A percentile compares a stretch with the other conserved stretches of the same genome.
Conservation (phyloP, 495 filamentous ascomycete species). For the Penicillium arizonense region DNA sequence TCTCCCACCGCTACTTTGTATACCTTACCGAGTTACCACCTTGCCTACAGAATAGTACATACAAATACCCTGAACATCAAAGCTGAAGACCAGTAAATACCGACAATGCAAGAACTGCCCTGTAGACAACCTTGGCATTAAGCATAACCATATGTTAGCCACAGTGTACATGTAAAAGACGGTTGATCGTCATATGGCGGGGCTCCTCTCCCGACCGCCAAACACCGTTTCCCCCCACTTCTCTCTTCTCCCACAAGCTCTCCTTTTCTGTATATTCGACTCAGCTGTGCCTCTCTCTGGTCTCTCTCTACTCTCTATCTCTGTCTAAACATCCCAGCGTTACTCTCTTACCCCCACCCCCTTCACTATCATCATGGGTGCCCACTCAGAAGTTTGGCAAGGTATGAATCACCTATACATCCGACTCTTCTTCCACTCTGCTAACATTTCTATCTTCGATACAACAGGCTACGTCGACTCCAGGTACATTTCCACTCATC, state of each 20-base stretch:
- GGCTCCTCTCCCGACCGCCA: slow-evolving; percentile 29
- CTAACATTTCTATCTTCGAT: slow-evolving; percentile 16
- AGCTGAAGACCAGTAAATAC: neutral
- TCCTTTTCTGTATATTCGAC: slow-evolving; percentile 12
- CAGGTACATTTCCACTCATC: slow-evolving; percentile 47
- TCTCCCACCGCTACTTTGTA: too few relatives aligned
- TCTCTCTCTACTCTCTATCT: slow-evolving; percentile 5
- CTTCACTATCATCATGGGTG: slow-evolving; percentile 35
- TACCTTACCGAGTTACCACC: too few relatives aligned
- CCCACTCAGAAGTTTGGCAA: slow-evolving; percentile 54
- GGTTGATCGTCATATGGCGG: slow-evolving; percentile 18
- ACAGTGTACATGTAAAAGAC: neutral
- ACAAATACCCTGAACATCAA: neutral
- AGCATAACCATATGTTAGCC: too few relatives aligned
- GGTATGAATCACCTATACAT: slow-evolving; percentile 38
- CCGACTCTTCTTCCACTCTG: slow-evolving; percentile 7
- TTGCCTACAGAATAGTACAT: too few relatives aligned
- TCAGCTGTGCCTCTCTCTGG: slow-evolving; percentile 9
- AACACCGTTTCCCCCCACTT: slow-evolving; percentile 28
- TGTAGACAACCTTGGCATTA: too few relatives aligned
- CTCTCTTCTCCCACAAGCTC: slow-evolving; percentile 25
- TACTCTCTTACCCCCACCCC: slow-evolving; percentile 9
- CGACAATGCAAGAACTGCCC: too few relatives aligned
- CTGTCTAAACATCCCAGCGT: slow-evolving; percentile 30
- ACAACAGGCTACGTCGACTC: slow-evolving; percentile 63